A percentile compares a stretch with the other conserved stretches of the same genome.
phyloP scores from a whole-genome alignment of 164 flowering plant species.

The Dillenia suffruticosa region DNA sequence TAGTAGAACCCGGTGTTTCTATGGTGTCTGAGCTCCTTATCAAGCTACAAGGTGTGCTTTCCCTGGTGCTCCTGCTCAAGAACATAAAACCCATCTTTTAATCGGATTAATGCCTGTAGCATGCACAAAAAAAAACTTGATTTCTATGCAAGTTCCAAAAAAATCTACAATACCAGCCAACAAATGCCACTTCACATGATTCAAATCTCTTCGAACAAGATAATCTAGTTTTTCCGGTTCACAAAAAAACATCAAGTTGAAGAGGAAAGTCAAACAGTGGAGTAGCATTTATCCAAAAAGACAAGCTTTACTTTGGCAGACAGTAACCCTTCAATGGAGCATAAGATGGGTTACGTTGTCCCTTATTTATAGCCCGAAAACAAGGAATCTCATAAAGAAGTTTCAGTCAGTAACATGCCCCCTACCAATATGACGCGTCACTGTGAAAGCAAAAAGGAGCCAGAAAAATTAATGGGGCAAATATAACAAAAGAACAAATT shows the following conservation, averaged over 20 bases:
- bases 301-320: too few species aligned
- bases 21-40: conserved; percentile 40
- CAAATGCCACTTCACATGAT: too few species aligned
- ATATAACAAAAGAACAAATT: neutral
- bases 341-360: neutral
- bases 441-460: conserved; percentile 14
- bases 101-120: too few species aligned
- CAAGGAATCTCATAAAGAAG: conserved; percentile 13
- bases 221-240: too few species aligned
- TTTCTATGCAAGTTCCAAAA: too few species aligned
- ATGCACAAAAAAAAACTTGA: too few species aligned
- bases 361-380: conserved; percentile 4
- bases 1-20: conserved; percentile 70
- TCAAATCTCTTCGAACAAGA: too few species aligned
- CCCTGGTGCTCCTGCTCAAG: conserved; percentile 61
- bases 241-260: too few species aligned
- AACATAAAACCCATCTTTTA: neutral
- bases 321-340: too few species aligned
- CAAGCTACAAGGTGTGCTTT: conserved; percentile 80
- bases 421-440: conserved; percentile 24
- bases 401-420: conserved; percentile 19
- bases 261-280: too few species aligned
- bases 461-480: conserved; percentile 6
- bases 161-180: neutral
- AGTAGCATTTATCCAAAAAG: too few species aligned